Base-by-base conservation (phyloP, 2,329 filamentous ascomycete genomes). In the Lecanosticta acicola region DNA sequence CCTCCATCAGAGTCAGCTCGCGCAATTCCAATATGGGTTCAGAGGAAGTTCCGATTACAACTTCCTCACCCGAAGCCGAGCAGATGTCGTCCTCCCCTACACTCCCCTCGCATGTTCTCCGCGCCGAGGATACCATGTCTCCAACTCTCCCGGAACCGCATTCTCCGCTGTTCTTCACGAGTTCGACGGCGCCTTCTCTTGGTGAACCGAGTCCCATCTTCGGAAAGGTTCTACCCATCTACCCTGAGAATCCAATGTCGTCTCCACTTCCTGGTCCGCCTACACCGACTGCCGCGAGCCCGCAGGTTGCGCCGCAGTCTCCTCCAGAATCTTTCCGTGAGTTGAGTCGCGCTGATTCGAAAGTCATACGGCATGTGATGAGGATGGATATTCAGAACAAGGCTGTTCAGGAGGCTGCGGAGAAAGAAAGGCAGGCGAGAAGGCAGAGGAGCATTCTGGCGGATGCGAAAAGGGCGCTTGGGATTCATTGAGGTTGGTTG, bases 321-420 rank as follows among this genome's bases (percentile, higher is more conserved):
- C 13, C 9, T n/a, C 32, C 45, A 5, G 32, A 11, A 7, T 5
- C 38, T 17, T 39, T 29, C n/a, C 33, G 41, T 13, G 34, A 19
- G 1, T 41, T 43, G 17, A 19, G 43, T 7, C 20, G 32, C 7
- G 36, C 49, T 2, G 38, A 48, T 34, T 39, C 40, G 17, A 41
- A 50, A 19, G 41, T 46, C 7, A 45, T 53, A 8, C 37, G 47
- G 8, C 44, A 53, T 34, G 48, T 39, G 7, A 50, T 50, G 46
- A 18, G 54, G 11, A 50, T 55, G 48, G 48, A 48, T 24, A 48
- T 19, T 36, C 47, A 50, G 43, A 50, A 49, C 36, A 17, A 44
- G 33, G 53, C 51, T 18, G 53, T 54, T 38, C 50, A 51, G 46
- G 50, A 57, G 20, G 55, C 55, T 38, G 55, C 57, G 8, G 50